phyloP scores from a whole-genome alignment of 1,139 yeast genomes.

The Pichia cactophila region DNA sequence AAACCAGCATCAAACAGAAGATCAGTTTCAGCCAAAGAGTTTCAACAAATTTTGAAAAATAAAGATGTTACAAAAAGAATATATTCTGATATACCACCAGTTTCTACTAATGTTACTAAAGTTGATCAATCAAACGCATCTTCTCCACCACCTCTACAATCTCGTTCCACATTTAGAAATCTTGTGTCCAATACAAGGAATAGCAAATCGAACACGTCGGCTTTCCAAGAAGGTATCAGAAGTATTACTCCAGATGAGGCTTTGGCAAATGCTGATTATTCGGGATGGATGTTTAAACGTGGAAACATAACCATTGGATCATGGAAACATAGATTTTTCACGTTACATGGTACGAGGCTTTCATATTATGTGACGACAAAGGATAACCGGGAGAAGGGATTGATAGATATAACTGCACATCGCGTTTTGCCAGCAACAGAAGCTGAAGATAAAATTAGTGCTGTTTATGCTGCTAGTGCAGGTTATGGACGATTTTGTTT shows the following conservation, averaged over 20 bases:
- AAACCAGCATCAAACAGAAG: conserved; percentile 26
- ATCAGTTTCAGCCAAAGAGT: conserved; percentile 33
- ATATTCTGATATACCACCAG: conserved; percentile 14
- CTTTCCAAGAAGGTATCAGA: conserved; percentile 88
- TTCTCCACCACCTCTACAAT: not conserved
- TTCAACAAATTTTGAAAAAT: conserved; percentile 18
- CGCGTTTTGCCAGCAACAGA: conserved; percentile 71
- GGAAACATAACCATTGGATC: conserved; percentile 80
- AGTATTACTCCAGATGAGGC: conserved; percentile 72
- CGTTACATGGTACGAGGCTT: conserved; percentile 85
- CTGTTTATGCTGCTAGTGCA: conserved; percentile 85
- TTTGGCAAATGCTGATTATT: conserved; percentile 61
- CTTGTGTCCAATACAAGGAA: conserved; percentile 4
- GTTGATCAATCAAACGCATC: conserved; percentile 1
- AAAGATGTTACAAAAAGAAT: conserved; percentile 21
- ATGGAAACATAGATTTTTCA: conserved; percentile 87
- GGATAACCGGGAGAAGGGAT: conserved; percentile 81
- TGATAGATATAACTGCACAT: conserved; percentile 93
- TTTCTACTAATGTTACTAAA: conserved; percentile 4
- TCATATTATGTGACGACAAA: conserved; percentile 78
- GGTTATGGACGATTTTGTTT: conserved; percentile 91
- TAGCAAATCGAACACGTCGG: conserved; percentile 63
- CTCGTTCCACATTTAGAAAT: conserved; percentile 15
- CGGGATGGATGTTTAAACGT: conserved; percentile 95
- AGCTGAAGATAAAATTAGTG: conserved; percentile 68